Evolutionary conservation across 306 rosid genomes (phyloP).

Genomic region (Medicago lupulina): DNA sequence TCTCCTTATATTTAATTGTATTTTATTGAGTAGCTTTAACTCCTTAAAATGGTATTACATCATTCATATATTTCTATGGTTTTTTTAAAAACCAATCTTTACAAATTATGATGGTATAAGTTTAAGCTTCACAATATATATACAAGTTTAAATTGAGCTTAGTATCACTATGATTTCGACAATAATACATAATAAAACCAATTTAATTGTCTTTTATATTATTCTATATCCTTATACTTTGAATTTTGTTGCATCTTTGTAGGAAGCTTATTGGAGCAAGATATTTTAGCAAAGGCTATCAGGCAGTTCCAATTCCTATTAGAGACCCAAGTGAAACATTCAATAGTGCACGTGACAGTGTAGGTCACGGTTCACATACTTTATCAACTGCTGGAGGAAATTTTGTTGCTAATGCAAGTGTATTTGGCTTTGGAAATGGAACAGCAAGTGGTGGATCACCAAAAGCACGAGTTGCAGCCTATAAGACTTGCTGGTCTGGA

Average conservation of each 20-base stretch:
- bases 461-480: slow-evolving; percentile 72
- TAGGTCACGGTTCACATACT: slow-evolving; percentile 90
- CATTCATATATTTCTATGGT: too few species aligned
- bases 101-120: too few species aligned
- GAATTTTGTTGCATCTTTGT: neutral
- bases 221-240: neutral
- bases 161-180: too few species aligned
- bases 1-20: neutral
- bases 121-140: too few species aligned
- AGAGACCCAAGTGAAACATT: neutral
- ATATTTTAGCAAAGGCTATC: slow-evolving; percentile 61
- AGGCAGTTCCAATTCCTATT: too few species aligned
- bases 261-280: slow-evolving; percentile 91
- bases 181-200: too few species aligned
- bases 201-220: neutral
- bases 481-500: slow-evolving; percentile 72
- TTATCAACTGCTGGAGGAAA: slow-evolving; percentile 90
- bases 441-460: slow-evolving; percentile 93
- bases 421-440: slow-evolving; percentile 68
- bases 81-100: too few species aligned
- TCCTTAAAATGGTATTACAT: too few species aligned
- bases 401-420: slow-evolving; percentile 50
- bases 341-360: slow-evolving; percentile 53
- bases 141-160: too few species aligned
- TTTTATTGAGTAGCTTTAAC: too few species aligned